Evolutionary conservation across 23 red algal species (phyloP).

Genomic region (Gracilaria caudata): DNA sequence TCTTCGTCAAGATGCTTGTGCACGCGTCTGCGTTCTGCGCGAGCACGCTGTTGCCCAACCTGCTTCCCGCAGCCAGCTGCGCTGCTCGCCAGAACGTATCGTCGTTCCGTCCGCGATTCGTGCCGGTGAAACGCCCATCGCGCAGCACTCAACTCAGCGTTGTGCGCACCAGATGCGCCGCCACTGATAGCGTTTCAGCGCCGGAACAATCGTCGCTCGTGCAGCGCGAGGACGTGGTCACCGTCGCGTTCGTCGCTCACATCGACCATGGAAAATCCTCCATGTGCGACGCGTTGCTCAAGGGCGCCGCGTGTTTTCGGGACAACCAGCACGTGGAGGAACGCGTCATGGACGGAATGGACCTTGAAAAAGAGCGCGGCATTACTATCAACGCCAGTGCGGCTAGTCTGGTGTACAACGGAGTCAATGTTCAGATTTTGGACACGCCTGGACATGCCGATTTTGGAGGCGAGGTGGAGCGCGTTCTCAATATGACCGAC

Average conservation of each 20-base stretch:
- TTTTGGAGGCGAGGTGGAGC: constrained; percentile 93
- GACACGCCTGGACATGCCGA: constrained; percentile 96
- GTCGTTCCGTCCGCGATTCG: constrained; percentile 7
- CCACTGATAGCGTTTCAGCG: not conserved
- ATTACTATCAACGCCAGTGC: constrained; percentile 92
- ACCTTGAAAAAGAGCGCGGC: constrained; percentile 90
- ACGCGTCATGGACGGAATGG: constrained; percentile 88
- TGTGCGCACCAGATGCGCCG: not conserved
- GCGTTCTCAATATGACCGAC: constrained; percentile 92
- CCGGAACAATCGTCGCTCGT: constrained; percentile 7
- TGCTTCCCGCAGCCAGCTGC: not conserved
- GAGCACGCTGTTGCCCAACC: not conserved
- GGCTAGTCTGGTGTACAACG: constrained; percentile 74
- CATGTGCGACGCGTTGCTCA: constrained; percentile 87
- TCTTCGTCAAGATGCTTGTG: not conserved
- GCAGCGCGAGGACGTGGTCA: constrained; percentile 67
- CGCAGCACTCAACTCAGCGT: not conserved
- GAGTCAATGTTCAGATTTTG: constrained; percentile 75
- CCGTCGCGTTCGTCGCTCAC: constrained; percentile 79
- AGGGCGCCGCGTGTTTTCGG: constrained; percentile 74
- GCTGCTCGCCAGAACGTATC: not conserved
- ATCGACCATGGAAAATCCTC: constrained; percentile 89
- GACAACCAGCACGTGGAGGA: constrained; percentile 86
- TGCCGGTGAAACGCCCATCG: not conserved
- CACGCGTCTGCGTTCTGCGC: constrained; percentile 24